phyloP scores from a whole-genome alignment of 2,329 filamentous ascomycete genomes.

The Epichloe scottii region DNA sequence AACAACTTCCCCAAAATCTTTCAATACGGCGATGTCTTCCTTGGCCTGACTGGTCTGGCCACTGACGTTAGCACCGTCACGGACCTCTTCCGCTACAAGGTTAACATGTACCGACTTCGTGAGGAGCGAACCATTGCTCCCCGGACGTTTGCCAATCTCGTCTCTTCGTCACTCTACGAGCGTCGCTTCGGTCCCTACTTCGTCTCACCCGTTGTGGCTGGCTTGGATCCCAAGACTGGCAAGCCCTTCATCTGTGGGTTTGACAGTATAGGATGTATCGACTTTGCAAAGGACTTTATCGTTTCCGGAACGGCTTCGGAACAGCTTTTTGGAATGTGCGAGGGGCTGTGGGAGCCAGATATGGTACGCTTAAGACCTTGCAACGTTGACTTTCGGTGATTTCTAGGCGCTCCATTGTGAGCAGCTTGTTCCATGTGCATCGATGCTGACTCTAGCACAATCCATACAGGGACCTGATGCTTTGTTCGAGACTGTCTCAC shows the following conservation, averaged over 20 bases:
- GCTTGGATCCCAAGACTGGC: slow-evolving; percentile 85
- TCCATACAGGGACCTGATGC: slow-evolving; percentile 66
- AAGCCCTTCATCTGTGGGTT: slow-evolving; percentile 98
- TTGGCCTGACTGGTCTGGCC: slow-evolving; percentile 89
- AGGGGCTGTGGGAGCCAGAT: slow-evolving; percentile 95
- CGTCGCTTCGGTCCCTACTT: slow-evolving; percentile 93
- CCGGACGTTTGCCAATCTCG: slow-evolving; percentile 90
- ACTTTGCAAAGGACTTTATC: slow-evolving; percentile 99
- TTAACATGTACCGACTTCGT: slow-evolving; percentile 98
- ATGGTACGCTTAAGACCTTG: slow-evolving; percentile 47
- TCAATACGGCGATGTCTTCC: slow-evolving; percentile 88
- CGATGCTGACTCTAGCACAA: neutral
- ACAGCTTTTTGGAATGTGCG: slow-evolving; percentile 97
- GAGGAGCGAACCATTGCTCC: slow-evolving; percentile 96
- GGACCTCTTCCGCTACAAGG: slow-evolving; percentile 98
- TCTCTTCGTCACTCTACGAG: slow-evolving; percentile 86
- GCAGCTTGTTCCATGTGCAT: neutral
- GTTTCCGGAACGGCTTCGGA: slow-evolving; percentile 92
- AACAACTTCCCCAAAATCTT: slow-evolving; percentile 99
- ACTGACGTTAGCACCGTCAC: slow-evolving; percentile 91
- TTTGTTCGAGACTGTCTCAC: slow-evolving; percentile 96
- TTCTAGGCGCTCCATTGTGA: neutral
- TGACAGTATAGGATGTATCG: slow-evolving; percentile 97
- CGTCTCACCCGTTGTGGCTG: slow-evolving; percentile 85
- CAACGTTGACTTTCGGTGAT: neutral